Conservation (phyloP, 495 filamentous ascomycete genomes). For the Penicillium crystallinum region DNA sequence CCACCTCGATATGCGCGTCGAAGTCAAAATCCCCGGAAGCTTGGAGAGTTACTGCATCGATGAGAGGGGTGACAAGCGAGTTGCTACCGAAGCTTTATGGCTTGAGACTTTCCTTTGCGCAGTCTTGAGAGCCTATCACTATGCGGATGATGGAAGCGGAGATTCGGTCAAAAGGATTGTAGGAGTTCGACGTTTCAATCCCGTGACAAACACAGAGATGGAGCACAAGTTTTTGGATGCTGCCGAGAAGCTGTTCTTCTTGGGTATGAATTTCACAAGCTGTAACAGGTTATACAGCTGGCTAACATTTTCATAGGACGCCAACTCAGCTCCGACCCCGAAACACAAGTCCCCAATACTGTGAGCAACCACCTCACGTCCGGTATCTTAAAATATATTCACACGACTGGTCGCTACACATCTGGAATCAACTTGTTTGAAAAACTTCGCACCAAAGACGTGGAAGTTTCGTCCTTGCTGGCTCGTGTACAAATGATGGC, state of each 20-base stretch:
- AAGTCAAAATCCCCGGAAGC: constrained; percentile 90
- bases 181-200: constrained; percentile 92
- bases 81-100: constrained; percentile 89
- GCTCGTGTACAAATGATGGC: constrained; percentile 85
- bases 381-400: constrained; percentile 92
- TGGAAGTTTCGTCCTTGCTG: constrained; percentile 89
- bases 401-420: constrained; percentile 89
- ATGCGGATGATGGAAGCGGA: constrained; percentile 89
- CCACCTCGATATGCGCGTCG: constrained; percentile 94
- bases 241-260: constrained; percentile 90
- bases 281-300: neutral
- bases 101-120: constrained; percentile 95
- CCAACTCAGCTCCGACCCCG: constrained; percentile 92
- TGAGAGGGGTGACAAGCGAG: constrained; percentile 88
- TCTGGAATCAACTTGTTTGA: constrained; percentile 98
- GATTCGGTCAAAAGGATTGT: constrained; percentile 91
- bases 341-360: constrained; percentile 94
- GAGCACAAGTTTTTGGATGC: constrained; percentile 96
- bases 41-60: constrained; percentile 96
- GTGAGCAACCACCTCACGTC: constrained; percentile 94
- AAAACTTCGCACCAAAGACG: constrained; percentile 83
- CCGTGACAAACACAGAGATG: constrained; percentile 92
- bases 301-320: constrained; percentile 57
- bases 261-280: constrained; percentile 56
- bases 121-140: constrained; percentile 87